Percentiles rank a stretch among this genome's conserved stretches.
Conservation (phyloP, 306 rosid genomes). For the Castanea sativa region DNA sequence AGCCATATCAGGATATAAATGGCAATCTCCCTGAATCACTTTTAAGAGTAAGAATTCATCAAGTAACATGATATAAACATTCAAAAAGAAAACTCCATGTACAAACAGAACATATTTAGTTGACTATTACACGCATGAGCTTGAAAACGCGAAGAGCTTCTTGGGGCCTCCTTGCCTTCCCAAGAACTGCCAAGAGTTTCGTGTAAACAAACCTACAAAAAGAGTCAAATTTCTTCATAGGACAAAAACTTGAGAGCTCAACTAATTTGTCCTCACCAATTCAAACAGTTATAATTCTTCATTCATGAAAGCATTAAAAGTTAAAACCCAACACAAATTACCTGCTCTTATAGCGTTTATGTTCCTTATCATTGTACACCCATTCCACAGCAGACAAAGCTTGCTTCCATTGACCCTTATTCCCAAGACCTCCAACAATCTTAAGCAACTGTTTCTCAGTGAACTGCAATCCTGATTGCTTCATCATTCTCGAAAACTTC, state of each 20-base stretch:
- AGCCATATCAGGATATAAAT: slow-evolving; percentile 84
- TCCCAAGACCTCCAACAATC: slow-evolving; percentile 63
- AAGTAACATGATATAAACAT: slow-evolving; percentile 20
- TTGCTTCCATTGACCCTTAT: slow-evolving; percentile 71
- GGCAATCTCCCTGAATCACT: slow-evolving; percentile 61
- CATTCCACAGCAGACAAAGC: slow-evolving; percentile 79
- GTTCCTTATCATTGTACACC: slow-evolving; percentile 58
- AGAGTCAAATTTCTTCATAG: slow-evolving; percentile 13
- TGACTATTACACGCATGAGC: slow-evolving; percentile 66
- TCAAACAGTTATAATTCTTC: slow-evolving; percentile 9
- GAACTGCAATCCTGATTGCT: slow-evolving; percentile 76
- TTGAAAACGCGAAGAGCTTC: slow-evolving; percentile 82
- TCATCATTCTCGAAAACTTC: slow-evolving; percentile 88
- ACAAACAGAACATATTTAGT: slow-evolving; percentile 31
- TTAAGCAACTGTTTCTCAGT: slow-evolving; percentile 72
- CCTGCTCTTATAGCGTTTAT: slow-evolving; percentile 72
- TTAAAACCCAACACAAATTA: slow-evolving; percentile 23
- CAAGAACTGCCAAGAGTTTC: slow-evolving; percentile 84
- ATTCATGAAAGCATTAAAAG: not conserved
- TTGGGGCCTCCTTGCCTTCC: slow-evolving; percentile 73
- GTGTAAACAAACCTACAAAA: slow-evolving; percentile 86
- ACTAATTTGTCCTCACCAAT: not conserved
- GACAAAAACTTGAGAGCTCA: slow-evolving; percentile 4
- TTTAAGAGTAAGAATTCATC: slow-evolving; percentile 24
- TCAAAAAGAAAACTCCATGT: slow-evolving; percentile 1